Base-by-base conservation (phyloP, 2,329 filamentous ascomycete species). In the Aureobasidium sp. region DNA sequence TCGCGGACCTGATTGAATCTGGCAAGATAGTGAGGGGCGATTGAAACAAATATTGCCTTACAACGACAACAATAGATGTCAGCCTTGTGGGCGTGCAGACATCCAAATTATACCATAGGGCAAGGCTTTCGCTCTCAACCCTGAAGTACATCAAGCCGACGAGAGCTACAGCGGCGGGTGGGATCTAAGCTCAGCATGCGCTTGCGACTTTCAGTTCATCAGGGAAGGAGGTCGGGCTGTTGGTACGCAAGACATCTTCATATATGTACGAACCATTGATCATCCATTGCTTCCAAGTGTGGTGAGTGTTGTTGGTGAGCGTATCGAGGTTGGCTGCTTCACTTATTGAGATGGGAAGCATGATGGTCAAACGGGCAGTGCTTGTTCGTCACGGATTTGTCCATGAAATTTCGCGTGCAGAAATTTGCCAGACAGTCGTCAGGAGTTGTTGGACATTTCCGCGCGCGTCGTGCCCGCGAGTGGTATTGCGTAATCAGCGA, bases 221-320 rank as follows among this genome's bases (percentile, higher is more conserved):
- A 49, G 15, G n/a, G 4, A 33, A 19, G 11, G 19, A 49, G 19
- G 29, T 21, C 19, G n/a, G 27, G 6, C 9, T 33, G 29, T 21
- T 81, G 11, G 79, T 83, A 65, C 82, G 80, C 3, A 82, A 72
- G 46, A 68, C 77, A 64, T 81, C 78, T 37, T 72, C 61, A 68
- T 80, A 84, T 31, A 72, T 72, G 49, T 75, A 65, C 74, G 76
- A 74, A 8, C 75, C 79, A 5, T 67, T 71, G 37, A 73, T 68
- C 73, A 82, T 83, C 79, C 79, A 83, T 17, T 74, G 72, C n/a
- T 75, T 73, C 4, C 82, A 71, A 0, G 77, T 81, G 65, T 83
- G 79, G 67, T 82, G 83, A 13, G 79, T 81, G 29, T 82, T 74
- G 59, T 70, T 69, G 62, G 77, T 67, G 2, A 81, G 71, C 40